Base-by-base conservation (phyloP, 2,329 filamentous ascomycete species). In the Fusarium sp. region DNA sequence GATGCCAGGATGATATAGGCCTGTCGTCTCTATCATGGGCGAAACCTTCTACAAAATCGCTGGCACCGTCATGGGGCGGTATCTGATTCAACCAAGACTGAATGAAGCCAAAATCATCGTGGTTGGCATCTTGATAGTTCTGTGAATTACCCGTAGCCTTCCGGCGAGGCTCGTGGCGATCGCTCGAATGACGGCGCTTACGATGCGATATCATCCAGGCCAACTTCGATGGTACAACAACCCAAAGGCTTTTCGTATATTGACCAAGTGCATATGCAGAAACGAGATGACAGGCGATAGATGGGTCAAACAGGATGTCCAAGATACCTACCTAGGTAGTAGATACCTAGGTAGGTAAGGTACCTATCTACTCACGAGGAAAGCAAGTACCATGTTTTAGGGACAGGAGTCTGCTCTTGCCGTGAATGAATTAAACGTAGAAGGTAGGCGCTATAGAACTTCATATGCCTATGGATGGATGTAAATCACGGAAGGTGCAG, bases 71-170 rank as follows among this genome's bases (percentile, higher is more conserved):
- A 14, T 44, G 14, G 15, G 31, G n/a, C 9, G 17, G 29, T 29
- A 48, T 25, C 31, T 51, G 39, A 19, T 45, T 37, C 35, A 66
- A 23, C 63, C 63, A 66, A 48, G 49, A 46, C 17, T 45, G 63
- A 46, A 66, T 38, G 23, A 9, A 33, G 7, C 21, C 45, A 39
- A 46, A 46, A 15, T 9, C 9, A 17, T n/a, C 15, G 9, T 15
- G 7, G 31, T 7, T 23, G 19, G 33, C 15, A 17, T 51, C 38
- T 27, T 17, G 19, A 25, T 36, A 21, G 37, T 19, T n/a, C 31
- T 41, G 44, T 25, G 33, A 9, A 17, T 9, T 27, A 11, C 7
- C 14, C 7, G 17, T 25, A 13, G n/a, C 11, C 25, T 9, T 11
- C 11, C 31, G 39, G 9, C 32, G 36, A 15, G 11, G 29, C 37